These are phyloP conservation scores for Penicillium odoratum DNA, from an alignment of 495 filamentous ascomycete species.

Conservation along the genomic window DNA sequence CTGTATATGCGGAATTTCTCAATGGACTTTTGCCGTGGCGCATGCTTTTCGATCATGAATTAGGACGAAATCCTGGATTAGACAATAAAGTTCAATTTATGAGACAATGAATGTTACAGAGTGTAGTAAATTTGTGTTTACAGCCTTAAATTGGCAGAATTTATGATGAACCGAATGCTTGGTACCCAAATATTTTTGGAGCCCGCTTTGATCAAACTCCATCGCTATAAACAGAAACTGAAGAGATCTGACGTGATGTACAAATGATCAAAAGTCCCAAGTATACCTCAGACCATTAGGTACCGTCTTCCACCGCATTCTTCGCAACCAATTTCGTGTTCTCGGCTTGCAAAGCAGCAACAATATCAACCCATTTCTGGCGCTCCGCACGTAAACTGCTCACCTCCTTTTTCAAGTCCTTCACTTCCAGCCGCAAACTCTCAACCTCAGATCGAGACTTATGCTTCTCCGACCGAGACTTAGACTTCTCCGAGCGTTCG, in stretches of 20 bases:
- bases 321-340: slow-evolving; percentile 48
- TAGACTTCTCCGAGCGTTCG: slow-evolving; percentile 21
- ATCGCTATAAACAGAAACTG: not conserved
- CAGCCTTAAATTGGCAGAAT: too few relatives aligned
- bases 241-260: not conserved
- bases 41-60: not conserved
- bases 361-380: slow-evolving; percentile 60
- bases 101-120: not conserved
- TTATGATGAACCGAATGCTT: too few relatives aligned
- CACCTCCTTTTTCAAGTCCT: slow-evolving; percentile 53
- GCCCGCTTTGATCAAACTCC: not conserved
- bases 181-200: too few relatives aligned
- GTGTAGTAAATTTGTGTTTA: too few relatives aligned
- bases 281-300: not conserved
- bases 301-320: slow-evolving; percentile 5
- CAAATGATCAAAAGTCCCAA: not conserved
- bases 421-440: slow-evolving; percentile 55
- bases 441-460: slow-evolving; percentile 47
- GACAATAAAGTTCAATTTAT: not conserved
- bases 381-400: slow-evolving; percentile 58
- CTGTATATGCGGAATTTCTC: not conserved
- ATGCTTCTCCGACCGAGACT: slow-evolving; percentile 55
- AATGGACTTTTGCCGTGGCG: not conserved
- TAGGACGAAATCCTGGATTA: not conserved
- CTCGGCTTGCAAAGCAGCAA: slow-evolving; percentile 65